Evolutionary conservation across 148 eudicot genomes (phyloP).

Genomic region (Chenopodium suecicum): DNA sequence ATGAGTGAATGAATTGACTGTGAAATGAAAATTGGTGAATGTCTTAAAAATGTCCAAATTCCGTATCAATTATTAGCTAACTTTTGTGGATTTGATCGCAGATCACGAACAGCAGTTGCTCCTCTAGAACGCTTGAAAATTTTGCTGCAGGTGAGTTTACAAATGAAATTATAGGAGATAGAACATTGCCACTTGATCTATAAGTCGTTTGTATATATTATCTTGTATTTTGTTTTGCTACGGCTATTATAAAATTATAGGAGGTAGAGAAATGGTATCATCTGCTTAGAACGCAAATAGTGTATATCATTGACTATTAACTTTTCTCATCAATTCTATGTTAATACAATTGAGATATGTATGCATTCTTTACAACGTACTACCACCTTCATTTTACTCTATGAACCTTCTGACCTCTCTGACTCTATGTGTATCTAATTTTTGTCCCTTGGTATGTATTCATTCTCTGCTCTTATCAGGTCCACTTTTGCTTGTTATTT

Average conservation of each 20-base stretch:
- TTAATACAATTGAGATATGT: background rate
- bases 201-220: background rate
- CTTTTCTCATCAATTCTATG: background rate
- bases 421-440: no score
- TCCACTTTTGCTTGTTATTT: background rate
- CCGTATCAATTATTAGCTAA: background rate
- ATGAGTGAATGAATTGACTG: no score
- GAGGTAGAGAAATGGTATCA: background rate
- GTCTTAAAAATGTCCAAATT: background rate
- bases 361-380: background rate
- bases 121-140: constrained; percentile 82
- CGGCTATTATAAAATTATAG: background rate
- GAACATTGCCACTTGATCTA: background rate
- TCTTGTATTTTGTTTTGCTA: background rate
- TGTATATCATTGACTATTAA: background rate
- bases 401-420: background rate
- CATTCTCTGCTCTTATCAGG: background rate
- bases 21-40: background rate
- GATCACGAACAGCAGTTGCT: constrained; percentile 95
- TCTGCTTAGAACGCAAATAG: background rate
- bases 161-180: background rate
- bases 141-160: constrained; percentile 66
- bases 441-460: background rate
- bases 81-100: constrained; percentile 26
- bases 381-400: background rate